Conservation (phyloP, 257 asterid species). For the Knoxia roxburghii region DNA sequence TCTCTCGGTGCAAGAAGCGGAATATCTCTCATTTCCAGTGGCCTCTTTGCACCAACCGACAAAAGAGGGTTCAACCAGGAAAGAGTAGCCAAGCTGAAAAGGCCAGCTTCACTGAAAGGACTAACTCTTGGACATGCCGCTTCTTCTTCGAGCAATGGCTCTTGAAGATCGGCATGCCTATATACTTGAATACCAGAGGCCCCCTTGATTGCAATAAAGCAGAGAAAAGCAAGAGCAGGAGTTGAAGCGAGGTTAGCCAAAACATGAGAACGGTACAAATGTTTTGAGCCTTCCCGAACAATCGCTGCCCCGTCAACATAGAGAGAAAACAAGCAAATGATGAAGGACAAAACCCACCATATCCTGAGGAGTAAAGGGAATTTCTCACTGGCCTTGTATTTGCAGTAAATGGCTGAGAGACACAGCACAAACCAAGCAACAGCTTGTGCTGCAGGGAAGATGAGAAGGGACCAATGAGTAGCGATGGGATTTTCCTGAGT, state of each 20-base stretch:
- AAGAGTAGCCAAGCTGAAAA: slow-evolving; percentile 77
- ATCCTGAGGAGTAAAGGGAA: slow-evolving; percentile 56
- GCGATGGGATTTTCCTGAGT: slow-evolving; percentile 30
- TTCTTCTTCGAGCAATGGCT: slow-evolving; percentile 68
- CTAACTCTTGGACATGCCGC: slow-evolving; percentile 87
- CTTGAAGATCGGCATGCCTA: slow-evolving; percentile 64
- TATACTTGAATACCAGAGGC: slow-evolving; percentile 52
- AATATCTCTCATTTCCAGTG: slow-evolving; percentile 85
- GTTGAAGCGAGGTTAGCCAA: slow-evolving; percentile 52
- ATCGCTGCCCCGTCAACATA: slow-evolving; percentile 61
- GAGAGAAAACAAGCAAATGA: slow-evolving; percentile 43
- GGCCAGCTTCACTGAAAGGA: slow-evolving; percentile 80
- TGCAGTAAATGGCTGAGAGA: slow-evolving; percentile 55
- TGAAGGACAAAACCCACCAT: slow-evolving; percentile 79
- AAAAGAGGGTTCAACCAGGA: slow-evolving; percentile 97
- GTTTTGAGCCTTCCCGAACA: slow-evolving; percentile 45
- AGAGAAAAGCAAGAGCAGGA: slow-evolving; percentile 71
- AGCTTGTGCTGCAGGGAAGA: slow-evolving; percentile 56
- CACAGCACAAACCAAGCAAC: slow-evolving; percentile 73
- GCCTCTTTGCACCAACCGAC: slow-evolving; percentile 83
- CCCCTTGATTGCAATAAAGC: slow-evolving; percentile 65
- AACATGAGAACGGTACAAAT: slow-evolving; percentile 57
- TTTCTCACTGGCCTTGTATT: slow-evolving; percentile 41
- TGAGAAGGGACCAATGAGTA: slow-evolving; percentile 43
- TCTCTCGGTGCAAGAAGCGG: slow-evolving; percentile 80